Conservation (phyloP, 2,329 filamentous ascomycete genomes). For the Fusarium neocosmosporiellum region DNA sequence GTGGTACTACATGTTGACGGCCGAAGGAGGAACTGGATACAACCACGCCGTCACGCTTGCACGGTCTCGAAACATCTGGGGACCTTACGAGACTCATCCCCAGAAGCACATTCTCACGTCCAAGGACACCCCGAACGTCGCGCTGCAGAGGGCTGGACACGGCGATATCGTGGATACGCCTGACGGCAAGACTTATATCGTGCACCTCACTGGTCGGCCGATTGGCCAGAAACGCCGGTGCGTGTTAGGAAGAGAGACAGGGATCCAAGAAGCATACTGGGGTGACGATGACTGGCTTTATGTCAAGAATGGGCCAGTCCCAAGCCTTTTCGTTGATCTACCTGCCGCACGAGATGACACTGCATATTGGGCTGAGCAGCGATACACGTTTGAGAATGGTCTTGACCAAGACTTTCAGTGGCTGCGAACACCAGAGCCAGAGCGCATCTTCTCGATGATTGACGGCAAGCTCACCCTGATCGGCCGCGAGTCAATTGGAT, state of each 20-base stretch:
- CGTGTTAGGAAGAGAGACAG: slow-evolving; percentile 66
- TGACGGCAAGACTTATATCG: slow-evolving; percentile 64
- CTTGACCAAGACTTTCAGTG: slow-evolving; percentile 67
- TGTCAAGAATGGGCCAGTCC: slow-evolving; percentile 67
- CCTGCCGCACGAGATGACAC: slow-evolving; percentile 60
- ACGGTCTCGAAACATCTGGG: slow-evolving; percentile 63
- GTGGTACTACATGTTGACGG: slow-evolving; percentile 70
- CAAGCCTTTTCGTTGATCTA: slow-evolving; percentile 64
- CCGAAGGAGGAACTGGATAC: slow-evolving; percentile 70
- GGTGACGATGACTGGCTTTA: slow-evolving; percentile 70
- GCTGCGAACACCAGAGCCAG: slow-evolving; percentile 66
- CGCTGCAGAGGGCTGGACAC: slow-evolving; percentile 65
- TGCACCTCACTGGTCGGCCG: slow-evolving; percentile 64
- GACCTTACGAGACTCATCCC: slow-evolving; percentile 71
- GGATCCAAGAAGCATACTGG: slow-evolving; percentile 71
- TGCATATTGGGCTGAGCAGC: slow-evolving; percentile 61
- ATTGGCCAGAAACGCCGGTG: slow-evolving; percentile 63
- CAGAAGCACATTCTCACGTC: slow-evolving; percentile 67
- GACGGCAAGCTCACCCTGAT: slow-evolving; percentile 57
- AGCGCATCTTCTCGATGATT: slow-evolving; percentile 60
- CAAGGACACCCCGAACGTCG: slow-evolving; percentile 60
- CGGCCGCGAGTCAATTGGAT: slow-evolving; percentile 65
- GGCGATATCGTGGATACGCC: slow-evolving; percentile 65
- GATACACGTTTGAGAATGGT: slow-evolving; percentile 58
- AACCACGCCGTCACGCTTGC: slow-evolving; percentile 71